A percentile compares a stretch with the other conserved stretches of the same genome.
Conservation (phyloP, 1,284 basidiomycete genomes). For the Cryptococcus sp. region DNA sequence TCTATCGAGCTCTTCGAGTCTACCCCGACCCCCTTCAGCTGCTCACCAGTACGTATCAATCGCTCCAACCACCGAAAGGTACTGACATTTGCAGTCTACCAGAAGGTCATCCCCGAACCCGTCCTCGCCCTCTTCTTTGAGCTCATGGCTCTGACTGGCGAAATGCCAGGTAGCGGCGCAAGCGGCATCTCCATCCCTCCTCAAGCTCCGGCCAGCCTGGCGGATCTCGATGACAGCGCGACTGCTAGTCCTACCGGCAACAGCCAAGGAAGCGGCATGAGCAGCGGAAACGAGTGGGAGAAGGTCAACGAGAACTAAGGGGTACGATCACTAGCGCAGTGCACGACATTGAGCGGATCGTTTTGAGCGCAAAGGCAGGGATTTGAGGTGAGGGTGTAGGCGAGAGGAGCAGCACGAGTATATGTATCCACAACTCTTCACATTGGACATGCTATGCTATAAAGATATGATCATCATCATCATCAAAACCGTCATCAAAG, state of each 20-base stretch:
- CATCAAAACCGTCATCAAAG: not conserved
- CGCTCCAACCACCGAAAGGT: not conserved
- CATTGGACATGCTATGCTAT: not conserved
- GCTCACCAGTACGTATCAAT: constrained; percentile 56
- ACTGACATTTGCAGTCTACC: constrained; percentile 58
- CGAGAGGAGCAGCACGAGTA: not conserved
- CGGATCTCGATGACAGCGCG: constrained; percentile 26
- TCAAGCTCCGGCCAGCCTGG: constrained; percentile 13
- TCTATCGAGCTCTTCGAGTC: constrained; percentile 88
- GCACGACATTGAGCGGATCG: too few relatives aligned
- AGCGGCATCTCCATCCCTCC: constrained; percentile 8
- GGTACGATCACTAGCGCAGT: constrained; percentile 4
- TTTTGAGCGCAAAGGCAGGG: not conserved
- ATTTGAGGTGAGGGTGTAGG: not conserved
- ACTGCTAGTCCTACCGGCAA: constrained; percentile 17
- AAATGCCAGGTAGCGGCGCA: constrained; percentile 1
- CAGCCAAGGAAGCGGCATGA: constrained; percentile 11
- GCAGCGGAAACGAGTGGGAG: constrained; percentile 31
- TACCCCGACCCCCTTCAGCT: constrained; percentile 91
- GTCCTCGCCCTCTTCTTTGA: constrained; percentile 89
- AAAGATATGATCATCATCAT: not conserved
- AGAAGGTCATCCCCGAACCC: constrained; percentile 80
- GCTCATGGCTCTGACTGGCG: constrained; percentile 46
- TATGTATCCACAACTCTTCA: not conserved
- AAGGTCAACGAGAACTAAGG: constrained; percentile 16